Evolutionary conservation across 352 stramenopile genomes (phyloP).

Genomic region (Phytophthora hibernalis): DNA sequence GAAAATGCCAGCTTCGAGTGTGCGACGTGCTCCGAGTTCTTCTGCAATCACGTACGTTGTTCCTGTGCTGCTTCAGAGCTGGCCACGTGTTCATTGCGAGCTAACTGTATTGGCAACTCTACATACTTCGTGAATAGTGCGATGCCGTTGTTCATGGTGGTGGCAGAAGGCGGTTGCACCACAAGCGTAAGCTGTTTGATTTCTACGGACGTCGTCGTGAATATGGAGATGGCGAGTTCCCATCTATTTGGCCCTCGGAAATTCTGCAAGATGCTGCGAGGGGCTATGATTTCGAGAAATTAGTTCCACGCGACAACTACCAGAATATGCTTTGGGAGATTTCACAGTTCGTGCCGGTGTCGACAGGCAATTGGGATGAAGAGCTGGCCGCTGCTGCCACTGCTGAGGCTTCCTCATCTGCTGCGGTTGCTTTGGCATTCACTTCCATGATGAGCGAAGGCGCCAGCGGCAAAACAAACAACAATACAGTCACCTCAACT

Average conservation of each 20-base stretch:
- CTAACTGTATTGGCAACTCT: background rate
- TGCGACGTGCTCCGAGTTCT: conserved; percentile 91
- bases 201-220: conserved; percentile 92
- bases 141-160: conserved; percentile 84
- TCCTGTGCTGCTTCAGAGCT: background rate
- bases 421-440: conserved; percentile 32
- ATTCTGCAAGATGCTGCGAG: conserved; percentile 78
- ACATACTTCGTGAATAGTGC: conserved; percentile 50
- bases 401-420: conserved; percentile 9
- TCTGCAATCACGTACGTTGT: conserved; percentile 70
- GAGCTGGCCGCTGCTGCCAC: conserved; percentile 1
- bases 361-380: conserved; percentile 43
- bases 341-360: conserved; percentile 59
- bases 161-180: conserved; percentile 79
- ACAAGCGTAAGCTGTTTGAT: conserved; percentile 89
- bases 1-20: conserved; percentile 85
- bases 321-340: conserved; percentile 74
- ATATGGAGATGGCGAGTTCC: conserved; percentile 92
- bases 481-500: background rate
- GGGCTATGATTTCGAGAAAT: conserved; percentile 71
- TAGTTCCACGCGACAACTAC: conserved; percentile 65
- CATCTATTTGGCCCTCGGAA: conserved; percentile 90
- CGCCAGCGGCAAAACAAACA: conserved; percentile 7
- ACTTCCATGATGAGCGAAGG: conserved; percentile 18
- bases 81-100: background rate